Evolutionary conservation across 192 early-diverging fungal genomes (phyloP), one percentile per base, ranked within the genome.

Genomic region (Allomyces macrogynus): DNA sequence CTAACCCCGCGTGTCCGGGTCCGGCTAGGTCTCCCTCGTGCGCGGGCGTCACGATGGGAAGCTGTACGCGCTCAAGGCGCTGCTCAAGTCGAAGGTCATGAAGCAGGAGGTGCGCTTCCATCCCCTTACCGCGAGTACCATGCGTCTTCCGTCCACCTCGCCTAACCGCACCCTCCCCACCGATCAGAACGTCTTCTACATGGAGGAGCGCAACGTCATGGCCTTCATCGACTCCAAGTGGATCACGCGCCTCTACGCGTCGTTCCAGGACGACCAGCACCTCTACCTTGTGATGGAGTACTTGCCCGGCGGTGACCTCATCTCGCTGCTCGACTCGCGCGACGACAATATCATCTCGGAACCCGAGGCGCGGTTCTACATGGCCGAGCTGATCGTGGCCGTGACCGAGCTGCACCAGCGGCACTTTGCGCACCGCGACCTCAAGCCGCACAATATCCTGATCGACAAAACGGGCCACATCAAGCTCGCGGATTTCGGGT

Each of bases 231-330:
- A 90, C 68, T 95, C 95, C 16, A 86, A 86, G 49, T 99, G 95
- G 95, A 92, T 99, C 4, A 95, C 97, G 9, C 93, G 95, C 69
- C 80, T 99, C 44, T 97, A 90, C 71, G 97, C 92, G 73, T 97
- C 95, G 24, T 99, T 99, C 77, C 97, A 99, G 76, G 95, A 97
- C 70, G 66, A 86, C 18, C 77, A 84, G 63, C 91, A 91, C 71
- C 80, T 99, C 43, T 99, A 99, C 71, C 76, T 99, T 63, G 91
- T 99, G 72, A 99, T 99, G 97, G 97, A 99, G 80, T 99, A 97
- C 65, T 73, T 95, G 66, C 93, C 97, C 0, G 97, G 97, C 49
- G 97, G 97, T 57, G 97, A 99, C 75, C 78, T 99, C 80, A 97
- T 99, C 93, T 93, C 91, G 14, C 93, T 97, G 92, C 77, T 99